phyloP scores from a whole-genome alignment of 768 basidiomycete genomes.

The Multifurca ochricompacta region DNA sequence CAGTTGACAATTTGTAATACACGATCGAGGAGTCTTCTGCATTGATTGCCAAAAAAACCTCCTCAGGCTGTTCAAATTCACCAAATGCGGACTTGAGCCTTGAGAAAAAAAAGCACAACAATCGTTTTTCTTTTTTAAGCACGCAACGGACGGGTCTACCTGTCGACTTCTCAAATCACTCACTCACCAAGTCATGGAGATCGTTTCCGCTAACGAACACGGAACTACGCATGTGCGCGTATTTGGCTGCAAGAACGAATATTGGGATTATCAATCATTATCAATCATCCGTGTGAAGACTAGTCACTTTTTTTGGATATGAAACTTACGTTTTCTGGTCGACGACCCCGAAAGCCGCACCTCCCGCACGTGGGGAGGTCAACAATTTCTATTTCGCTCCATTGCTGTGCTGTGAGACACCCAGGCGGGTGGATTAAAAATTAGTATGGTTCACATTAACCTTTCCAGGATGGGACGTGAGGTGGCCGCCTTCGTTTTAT shows the following conservation, averaged over 20 bases:
- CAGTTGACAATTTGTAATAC: conserved; percentile 16
- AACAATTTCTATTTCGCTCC: conserved; percentile 14
- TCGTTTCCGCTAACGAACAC: conserved; percentile 3
- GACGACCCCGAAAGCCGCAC: conserved; percentile 14
- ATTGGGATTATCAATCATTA: not conserved
- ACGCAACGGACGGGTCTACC: too few species aligned
- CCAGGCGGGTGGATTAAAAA: not conserved
- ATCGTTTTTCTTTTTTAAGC: not conserved
- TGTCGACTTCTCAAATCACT: too few species aligned
- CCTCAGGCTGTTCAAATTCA: conserved; percentile 2
- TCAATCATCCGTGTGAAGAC: too few species aligned
- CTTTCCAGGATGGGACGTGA: not conserved
- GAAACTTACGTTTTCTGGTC: conserved; percentile 13
- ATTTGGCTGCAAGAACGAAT: not conserved
- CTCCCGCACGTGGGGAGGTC: conserved; percentile 17
- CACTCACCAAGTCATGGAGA: conserved; percentile 18
- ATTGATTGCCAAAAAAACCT: conserved; percentile 14
- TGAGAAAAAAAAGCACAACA: too few species aligned
- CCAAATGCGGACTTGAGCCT: conserved; percentile 12
- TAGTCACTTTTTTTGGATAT: too few species aligned
- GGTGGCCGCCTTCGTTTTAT: too few species aligned
- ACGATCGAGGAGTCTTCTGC: conserved; percentile 19
- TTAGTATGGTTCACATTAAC: not conserved
- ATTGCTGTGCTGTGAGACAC: conserved; percentile 10
- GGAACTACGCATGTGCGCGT: conserved; percentile 4